phyloP scores from a whole-genome alignment of 2,329 filamentous ascomycete genomes.

The Chalaropsis ovoidea region DNA sequence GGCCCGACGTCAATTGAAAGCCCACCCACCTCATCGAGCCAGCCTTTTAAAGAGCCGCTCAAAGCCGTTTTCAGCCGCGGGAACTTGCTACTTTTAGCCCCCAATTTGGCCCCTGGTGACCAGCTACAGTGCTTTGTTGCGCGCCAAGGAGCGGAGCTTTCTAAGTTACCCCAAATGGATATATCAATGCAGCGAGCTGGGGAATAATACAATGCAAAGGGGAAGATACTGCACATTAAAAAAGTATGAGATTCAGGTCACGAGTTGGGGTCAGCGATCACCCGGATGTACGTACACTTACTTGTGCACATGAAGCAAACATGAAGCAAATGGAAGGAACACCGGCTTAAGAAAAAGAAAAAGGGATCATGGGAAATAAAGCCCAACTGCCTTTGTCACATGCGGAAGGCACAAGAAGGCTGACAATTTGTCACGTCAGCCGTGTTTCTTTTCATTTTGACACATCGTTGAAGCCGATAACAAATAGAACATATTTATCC shows the following conservation, averaged over 20 bases:
- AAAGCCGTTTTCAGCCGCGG: conserved; percentile 38
- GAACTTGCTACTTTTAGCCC: not conserved
- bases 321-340: not conserved
- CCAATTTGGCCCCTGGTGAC: conserved; percentile 1
- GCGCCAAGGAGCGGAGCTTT: conserved; percentile 22
- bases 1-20: not conserved
- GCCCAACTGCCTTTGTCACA: not conserved
- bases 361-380: not conserved
- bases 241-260: not conserved
- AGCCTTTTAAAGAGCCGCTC: conserved; percentile 33
- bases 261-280: not conserved
- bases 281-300: not conserved
- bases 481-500: too few relatives aligned
- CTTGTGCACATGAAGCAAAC: not conserved
- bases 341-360: not conserved
- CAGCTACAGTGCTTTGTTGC: too few relatives aligned
- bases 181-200: not conserved
- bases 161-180: conserved; percentile 26
- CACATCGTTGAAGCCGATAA: too few relatives aligned
- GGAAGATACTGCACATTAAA: not conserved
- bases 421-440: not conserved
- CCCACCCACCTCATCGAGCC: not conserved
- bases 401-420: not conserved
- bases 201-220: not conserved
- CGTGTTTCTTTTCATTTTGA: not conserved